Evolutionary conservation across 441 rosid genomes (phyloP).

Genomic region (Aquilaria agallochum): DNA sequence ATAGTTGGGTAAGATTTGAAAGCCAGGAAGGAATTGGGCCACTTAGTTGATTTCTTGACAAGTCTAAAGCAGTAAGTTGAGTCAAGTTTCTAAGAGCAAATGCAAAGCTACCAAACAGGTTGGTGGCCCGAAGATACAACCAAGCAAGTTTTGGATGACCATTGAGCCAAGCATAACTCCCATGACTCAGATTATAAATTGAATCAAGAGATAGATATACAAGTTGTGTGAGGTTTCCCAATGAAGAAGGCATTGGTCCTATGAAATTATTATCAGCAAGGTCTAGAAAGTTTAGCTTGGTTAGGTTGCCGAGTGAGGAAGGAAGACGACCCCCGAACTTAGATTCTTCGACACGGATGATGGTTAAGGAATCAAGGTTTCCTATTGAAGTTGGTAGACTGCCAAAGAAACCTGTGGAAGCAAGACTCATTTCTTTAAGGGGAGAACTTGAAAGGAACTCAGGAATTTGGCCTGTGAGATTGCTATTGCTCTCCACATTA

Average conservation of each 20-base stretch:
- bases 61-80: too few relatives aligned
- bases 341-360: background rate
- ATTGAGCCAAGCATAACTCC: too few relatives aligned
- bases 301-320: background rate
- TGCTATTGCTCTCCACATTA: background rate
- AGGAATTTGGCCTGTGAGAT: background rate
- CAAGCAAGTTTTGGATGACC: too few relatives aligned
- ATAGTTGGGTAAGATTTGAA: constrained; percentile 6
- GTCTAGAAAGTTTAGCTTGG: too few relatives aligned
- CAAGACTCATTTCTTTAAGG: background rate
- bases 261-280: background rate
- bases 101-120: too few relatives aligned
- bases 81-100: too few relatives aligned
- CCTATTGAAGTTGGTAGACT: background rate
- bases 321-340: background rate
- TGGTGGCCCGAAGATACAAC: too few relatives aligned
- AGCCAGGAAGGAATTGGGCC: constrained; percentile 10
- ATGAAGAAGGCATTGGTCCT: background rate
- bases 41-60: too few relatives aligned
- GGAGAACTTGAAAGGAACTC: background rate
- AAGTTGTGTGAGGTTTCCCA: too few relatives aligned
- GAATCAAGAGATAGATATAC: too few relatives aligned
- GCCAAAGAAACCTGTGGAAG: background rate
- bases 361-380: background rate
- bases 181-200: too few relatives aligned